Percentiles rank a stretch among this genome's conserved stretches.
Evolutionary conservation across 2,329 filamentous ascomycete species (phyloP).

Genomic region (Penicillium glabrum): DNA sequence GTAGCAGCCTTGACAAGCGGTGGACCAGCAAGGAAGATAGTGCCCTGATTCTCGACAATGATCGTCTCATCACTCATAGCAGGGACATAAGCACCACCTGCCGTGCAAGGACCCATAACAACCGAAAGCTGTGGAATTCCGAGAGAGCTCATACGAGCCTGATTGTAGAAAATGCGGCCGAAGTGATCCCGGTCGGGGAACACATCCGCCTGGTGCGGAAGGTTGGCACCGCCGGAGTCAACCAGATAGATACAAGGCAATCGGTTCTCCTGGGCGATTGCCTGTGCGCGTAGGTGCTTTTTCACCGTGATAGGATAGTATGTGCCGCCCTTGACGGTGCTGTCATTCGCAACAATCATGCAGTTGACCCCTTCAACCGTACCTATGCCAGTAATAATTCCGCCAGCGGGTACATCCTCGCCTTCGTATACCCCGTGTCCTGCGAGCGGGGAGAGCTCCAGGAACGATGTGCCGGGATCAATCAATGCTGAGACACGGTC

Average conservation of each 20-base stretch:
- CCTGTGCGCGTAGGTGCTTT: slow-evolving; percentile 91
- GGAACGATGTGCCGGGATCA: slow-evolving; percentile 84
- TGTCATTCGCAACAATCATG: slow-evolving; percentile 93
- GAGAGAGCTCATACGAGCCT: slow-evolving; percentile 84
- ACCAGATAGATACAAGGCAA: slow-evolving; percentile 90
- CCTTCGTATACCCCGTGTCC: slow-evolving; percentile 82
- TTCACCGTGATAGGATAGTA: slow-evolving; percentile 98
- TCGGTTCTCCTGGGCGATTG: slow-evolving; percentile 83
- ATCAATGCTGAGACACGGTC: slow-evolving; percentile 85
- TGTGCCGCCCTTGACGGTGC: slow-evolving; percentile 94
- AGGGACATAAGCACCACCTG: slow-evolving; percentile 91
- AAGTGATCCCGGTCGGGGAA: slow-evolving; percentile 96
- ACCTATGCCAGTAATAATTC: slow-evolving; percentile 90
- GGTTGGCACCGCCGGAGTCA: slow-evolving; percentile 91
- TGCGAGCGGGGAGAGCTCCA: slow-evolving; percentile 91
- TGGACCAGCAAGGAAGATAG: slow-evolving; percentile 93
- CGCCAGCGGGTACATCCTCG: slow-evolving; percentile 83
- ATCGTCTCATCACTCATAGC: slow-evolving; percentile 98
- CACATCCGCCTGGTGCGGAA: slow-evolving; percentile 92
- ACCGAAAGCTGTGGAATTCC: slow-evolving; percentile 93
- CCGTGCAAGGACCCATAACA: slow-evolving; percentile 96
- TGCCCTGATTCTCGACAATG: slow-evolving; percentile 93
- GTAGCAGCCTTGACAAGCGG: slow-evolving; percentile 95
- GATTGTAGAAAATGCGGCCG: slow-evolving; percentile 96
- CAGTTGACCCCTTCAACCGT: slow-evolving; percentile 88